phyloP scores from a whole-genome alignment of 331 rosid species.

The Cydonia oblonga region DNA sequence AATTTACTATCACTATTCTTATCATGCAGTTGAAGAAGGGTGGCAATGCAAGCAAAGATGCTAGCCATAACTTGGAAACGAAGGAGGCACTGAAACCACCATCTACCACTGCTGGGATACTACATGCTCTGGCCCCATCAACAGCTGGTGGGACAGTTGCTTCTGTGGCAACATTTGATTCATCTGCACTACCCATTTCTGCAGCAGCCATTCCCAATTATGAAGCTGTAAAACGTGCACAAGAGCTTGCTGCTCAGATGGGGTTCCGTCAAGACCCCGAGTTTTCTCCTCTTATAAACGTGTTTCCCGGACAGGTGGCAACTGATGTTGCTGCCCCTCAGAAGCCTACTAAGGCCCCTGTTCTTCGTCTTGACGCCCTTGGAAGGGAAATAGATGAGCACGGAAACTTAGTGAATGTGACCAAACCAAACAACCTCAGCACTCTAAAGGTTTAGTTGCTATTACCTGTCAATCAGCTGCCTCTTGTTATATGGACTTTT shows the following conservation, averaged over 20 bases:
- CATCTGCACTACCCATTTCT: constrained; percentile 32
- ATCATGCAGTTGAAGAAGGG: constrained; percentile 54
- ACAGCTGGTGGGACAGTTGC: constrained; percentile 20
- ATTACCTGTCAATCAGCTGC: neutral
- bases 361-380: constrained; percentile 95
- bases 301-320: constrained; percentile 66
- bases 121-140: constrained; percentile 8
- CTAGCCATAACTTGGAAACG: constrained; percentile 22
- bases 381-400: constrained; percentile 97
- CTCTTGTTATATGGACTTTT: neutral
- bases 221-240: constrained; percentile 91
- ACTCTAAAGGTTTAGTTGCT: constrained; percentile 67
- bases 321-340: constrained; percentile 51
- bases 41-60: constrained; percentile 34
- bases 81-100: constrained; percentile 36
- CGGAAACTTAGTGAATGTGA: constrained; percentile 68
- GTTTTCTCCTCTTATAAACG: constrained; percentile 80
- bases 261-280: constrained; percentile 94
- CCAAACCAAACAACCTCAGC: constrained; percentile 88
- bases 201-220: constrained; percentile 26
- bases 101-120: constrained; percentile 19
- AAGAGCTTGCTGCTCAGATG: constrained; percentile 88
- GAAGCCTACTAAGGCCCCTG: constrained; percentile 85
- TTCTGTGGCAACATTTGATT: constrained; percentile 26
- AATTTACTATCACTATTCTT: constrained; percentile 15